Conservation (phyloP, 768 basidiomycete species). For the Kwoniella dejecticola region DNA sequence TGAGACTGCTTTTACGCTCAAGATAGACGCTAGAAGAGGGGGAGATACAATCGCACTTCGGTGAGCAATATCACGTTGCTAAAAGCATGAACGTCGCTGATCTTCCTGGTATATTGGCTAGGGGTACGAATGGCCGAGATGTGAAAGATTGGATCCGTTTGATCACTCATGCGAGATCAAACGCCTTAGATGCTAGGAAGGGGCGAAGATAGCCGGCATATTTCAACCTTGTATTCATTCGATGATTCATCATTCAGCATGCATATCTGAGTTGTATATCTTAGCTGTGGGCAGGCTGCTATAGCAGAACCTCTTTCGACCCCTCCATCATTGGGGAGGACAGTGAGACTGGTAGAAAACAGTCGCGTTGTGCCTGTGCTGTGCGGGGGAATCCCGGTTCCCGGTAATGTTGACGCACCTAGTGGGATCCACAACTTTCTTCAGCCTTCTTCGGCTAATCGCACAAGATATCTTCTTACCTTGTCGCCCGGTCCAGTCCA, state of each 20-base stretch:
- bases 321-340: too few relatives aligned
- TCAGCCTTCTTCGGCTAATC: background rate
- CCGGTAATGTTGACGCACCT: too few relatives aligned
- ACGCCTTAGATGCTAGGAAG: conserved; percentile 12
- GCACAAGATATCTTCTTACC: background rate
- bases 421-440: conserved; percentile 9
- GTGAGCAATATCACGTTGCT: conserved; percentile 19
- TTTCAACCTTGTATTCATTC: too few relatives aligned
- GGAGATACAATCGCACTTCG: conserved; percentile 65
- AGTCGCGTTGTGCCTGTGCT: too few relatives aligned
- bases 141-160: conserved; percentile 40
- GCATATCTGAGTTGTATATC: too few relatives aligned
- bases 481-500: too few relatives aligned
- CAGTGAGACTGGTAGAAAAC: too few relatives aligned
- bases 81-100: background rate
- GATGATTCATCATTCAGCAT: too few relatives aligned
- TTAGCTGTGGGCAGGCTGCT: too few relatives aligned
- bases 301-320: too few relatives aligned
- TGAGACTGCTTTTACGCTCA: conserved; percentile 62
- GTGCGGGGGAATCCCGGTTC: too few relatives aligned
- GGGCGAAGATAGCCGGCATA: background rate
- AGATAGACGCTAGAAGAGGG: conserved; percentile 70
- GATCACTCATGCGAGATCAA: conserved; percentile 28
- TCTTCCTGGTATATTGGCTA: background rate
- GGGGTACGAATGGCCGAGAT: conserved; percentile 26